phyloP scores from a whole-genome alignment of 805 yeast species.

The Priceomyces melissophilus region DNA sequence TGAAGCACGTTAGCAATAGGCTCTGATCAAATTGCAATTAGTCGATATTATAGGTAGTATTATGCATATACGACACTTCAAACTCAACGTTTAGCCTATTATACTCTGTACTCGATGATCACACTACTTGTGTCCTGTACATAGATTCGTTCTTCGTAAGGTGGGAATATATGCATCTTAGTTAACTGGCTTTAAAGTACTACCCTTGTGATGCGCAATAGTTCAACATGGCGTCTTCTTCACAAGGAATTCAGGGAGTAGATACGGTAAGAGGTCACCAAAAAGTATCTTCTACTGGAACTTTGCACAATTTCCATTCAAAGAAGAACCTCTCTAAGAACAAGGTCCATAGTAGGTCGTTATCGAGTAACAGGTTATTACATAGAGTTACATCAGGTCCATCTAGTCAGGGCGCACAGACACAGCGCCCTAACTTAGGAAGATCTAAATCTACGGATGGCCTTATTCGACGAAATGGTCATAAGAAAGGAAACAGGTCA shows the following conservation, averaged over 20 bases:
- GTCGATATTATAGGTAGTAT: too few relatives aligned
- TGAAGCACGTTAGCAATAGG: too few relatives aligned
- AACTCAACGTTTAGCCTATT: too few relatives aligned
- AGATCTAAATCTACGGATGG: constrained; percentile 43
- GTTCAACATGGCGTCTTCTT: constrained; percentile 2
- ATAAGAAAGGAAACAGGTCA: constrained; percentile 35
- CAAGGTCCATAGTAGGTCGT: constrained; percentile 22
- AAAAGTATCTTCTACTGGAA: not conserved
- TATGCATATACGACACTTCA: too few relatives aligned
- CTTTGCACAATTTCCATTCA: not conserved
- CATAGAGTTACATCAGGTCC: constrained; percentile 7
- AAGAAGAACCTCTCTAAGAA: constrained; percentile 7
- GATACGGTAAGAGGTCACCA: constrained; percentile 2
- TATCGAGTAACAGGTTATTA: constrained; percentile 24
- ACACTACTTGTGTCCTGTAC: too few relatives aligned
- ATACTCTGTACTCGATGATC: too few relatives aligned
- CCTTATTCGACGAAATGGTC: constrained; percentile 20
- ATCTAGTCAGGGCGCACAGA: not conserved
- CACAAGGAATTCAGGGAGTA: not conserved
- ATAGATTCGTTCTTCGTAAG: too few relatives aligned
- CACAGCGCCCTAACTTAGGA: constrained; percentile 27
- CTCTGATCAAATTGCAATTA: too few relatives aligned
- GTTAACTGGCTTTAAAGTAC: too few relatives aligned
- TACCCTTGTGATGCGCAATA: not conserved
- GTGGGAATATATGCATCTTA: too few relatives aligned